Percentiles rank a stretch among this genome's conserved stretches.
Conservation (phyloP, 345 rosid genomes). For the Populus ilicifolia region DNA sequence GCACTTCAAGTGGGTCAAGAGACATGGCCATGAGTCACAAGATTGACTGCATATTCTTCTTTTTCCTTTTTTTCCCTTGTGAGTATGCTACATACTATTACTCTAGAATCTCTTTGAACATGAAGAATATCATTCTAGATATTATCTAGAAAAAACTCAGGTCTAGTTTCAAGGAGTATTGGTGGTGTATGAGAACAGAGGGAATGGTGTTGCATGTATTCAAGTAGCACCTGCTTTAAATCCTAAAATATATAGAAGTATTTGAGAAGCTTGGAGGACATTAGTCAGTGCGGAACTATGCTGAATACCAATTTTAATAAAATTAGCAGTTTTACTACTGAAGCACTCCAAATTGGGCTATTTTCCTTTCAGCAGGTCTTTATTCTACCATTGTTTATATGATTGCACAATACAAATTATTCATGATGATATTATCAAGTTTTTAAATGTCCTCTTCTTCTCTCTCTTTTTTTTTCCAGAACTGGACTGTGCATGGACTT, state of each 20-base stretch:
- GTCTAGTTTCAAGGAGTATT: too few species aligned
- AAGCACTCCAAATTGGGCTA: not conserved
- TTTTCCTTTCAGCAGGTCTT: not conserved
- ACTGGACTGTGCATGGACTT: constrained; percentile 97
- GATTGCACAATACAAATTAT: not conserved
- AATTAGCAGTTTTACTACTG: not conserved
- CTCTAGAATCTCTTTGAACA: not conserved
- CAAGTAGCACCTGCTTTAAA: too few species aligned
- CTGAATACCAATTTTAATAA: not conserved
- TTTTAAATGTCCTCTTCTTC: not conserved
- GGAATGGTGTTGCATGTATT: too few species aligned
- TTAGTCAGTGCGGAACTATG: not conserved
- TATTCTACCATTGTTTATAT: not conserved
- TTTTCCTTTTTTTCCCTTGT: too few species aligned
- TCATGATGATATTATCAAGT: not conserved
- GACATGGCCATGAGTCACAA: not conserved
- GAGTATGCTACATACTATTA: not conserved
- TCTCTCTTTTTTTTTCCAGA: constrained; percentile 42
- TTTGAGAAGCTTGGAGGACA: not conserved
- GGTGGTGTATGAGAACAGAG: too few species aligned
- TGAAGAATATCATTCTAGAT: not conserved
- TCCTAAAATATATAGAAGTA: too few species aligned
- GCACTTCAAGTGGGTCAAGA: not conserved
- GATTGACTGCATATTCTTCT: not conserved
- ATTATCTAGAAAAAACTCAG: not conserved